phyloP scores from a whole-genome alignment of 805 yeast genomes.

The Wickerhamomyces bisporus region DNA sequence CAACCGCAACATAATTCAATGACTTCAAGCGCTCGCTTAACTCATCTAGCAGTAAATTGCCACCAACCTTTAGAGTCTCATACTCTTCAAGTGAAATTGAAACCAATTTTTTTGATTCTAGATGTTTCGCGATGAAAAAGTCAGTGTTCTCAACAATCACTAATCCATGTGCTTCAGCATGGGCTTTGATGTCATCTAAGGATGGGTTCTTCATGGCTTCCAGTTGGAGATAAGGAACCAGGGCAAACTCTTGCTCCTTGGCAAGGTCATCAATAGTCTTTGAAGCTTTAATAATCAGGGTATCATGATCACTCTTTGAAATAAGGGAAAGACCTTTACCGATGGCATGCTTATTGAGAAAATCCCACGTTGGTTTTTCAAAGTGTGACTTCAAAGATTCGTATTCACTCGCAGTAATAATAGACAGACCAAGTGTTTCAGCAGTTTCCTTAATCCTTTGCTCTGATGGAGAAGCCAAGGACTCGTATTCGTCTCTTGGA shows the following conservation, averaged over 20 bases:
- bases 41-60: slow-evolving; percentile 4
- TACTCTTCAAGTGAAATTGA: slow-evolving; percentile 6
- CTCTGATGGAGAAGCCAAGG: background rate
- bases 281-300: background rate
- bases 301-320: background rate
- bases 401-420: slow-evolving; percentile 9
- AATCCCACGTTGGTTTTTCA: background rate
- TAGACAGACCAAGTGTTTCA: slow-evolving; percentile 11
- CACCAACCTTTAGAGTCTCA: slow-evolving; percentile 9
- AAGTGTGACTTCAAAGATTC: slow-evolving; percentile 3
- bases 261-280: slow-evolving; percentile 14
- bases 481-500: background rate
- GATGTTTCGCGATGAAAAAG: background rate
- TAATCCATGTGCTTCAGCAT: background rate
- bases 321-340: background rate
- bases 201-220: background rate
- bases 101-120: slow-evolving; percentile 9
- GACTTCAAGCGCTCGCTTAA: background rate
- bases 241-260: background rate
- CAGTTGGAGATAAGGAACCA: no score
- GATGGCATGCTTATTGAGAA: background rate
- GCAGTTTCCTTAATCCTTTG: slow-evolving; percentile 1
- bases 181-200: background rate
- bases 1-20: slow-evolving; percentile 13
- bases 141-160: background rate